A percentile compares a stretch with the other conserved stretches of the same genome.
Evolutionary conservation across 176 grass and related monocot genomes (phyloP).

Genomic region (Themeda triandra): DNA sequence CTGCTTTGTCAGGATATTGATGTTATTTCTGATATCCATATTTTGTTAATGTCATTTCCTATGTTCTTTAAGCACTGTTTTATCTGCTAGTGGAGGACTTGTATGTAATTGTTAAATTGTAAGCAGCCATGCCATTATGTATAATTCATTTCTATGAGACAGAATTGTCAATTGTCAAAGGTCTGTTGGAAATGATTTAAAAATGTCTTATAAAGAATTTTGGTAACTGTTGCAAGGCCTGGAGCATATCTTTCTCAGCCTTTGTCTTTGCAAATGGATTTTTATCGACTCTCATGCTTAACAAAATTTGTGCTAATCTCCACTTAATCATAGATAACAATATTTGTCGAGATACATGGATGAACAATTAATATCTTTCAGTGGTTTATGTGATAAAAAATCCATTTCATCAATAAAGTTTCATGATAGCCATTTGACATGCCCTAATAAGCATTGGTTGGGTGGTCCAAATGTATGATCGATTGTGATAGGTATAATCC

Average conservation of each 20-base stretch:
- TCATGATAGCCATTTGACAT: not conserved
- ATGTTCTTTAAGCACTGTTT: not conserved
- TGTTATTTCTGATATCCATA: not conserved
- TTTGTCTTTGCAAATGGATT: not conserved
- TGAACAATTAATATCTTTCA: not conserved
- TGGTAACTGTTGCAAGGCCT: not conserved
- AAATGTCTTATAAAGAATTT: not conserved
- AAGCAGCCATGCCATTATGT: not conserved
- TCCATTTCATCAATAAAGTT: not conserved
- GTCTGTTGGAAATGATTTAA: not conserved
- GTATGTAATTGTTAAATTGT: not conserved
- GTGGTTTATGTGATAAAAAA: not conserved
- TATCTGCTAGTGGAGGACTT: not conserved
- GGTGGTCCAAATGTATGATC: not conserved
- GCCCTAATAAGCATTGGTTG: not conserved
- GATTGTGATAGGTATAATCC: not conserved
- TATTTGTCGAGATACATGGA: not conserved
- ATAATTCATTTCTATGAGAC: not conserved
- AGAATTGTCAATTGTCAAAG: not conserved
- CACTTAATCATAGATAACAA: not conserved
- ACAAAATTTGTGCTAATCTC: not conserved
- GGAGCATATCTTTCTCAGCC: not conserved
- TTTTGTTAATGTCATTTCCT: not conserved
- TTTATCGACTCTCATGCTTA: not conserved
- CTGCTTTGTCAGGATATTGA: not conserved